These are phyloP conservation scores for Aureobasidium vineae DNA, from an alignment of 2,329 filamentous ascomycete species.

Conservation along the genomic window DNA sequence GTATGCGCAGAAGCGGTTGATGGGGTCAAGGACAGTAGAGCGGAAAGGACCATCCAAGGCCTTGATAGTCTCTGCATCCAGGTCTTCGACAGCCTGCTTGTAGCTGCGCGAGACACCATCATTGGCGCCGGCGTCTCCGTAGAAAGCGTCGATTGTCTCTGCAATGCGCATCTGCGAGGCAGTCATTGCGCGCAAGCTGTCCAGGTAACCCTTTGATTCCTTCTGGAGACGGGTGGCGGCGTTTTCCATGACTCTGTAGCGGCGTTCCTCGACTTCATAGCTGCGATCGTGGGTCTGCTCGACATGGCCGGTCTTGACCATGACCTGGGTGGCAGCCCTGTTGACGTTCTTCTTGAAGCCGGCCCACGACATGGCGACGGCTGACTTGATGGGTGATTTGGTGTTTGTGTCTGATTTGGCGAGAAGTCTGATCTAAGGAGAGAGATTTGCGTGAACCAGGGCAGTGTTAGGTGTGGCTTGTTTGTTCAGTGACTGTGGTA, in stretches of 20 bases:
- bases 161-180: slow-evolving; percentile 99
- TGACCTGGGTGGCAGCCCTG: slow-evolving; percentile 97
- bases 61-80: slow-evolving; percentile 98
- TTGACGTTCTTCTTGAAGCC: slow-evolving; percentile 59
- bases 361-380: slow-evolving; percentile 61
- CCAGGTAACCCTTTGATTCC: slow-evolving; percentile 96
- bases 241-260: slow-evolving; percentile 96
- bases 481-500: slow-evolving; percentile 14
- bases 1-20: slow-evolving; percentile 94
- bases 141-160: slow-evolving; percentile 98
- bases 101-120: slow-evolving; percentile 96
- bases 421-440: background rate
- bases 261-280: slow-evolving; percentile 90
- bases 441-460: background rate
- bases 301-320: slow-evolving; percentile 99
- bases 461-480: background rate
- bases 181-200: slow-evolving; percentile 97
- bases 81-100: slow-evolving; percentile 96
- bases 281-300: slow-evolving; percentile 98
- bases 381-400: background rate
- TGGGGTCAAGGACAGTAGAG: slow-evolving; percentile 92
- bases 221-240: slow-evolving; percentile 91
- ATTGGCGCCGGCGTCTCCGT: slow-evolving; percentile 89
- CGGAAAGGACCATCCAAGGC: slow-evolving; percentile 94
- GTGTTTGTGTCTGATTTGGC: background rate